A percentile compares a stretch with the other conserved stretches of the same genome.
Evolutionary conservation across 345 rosid species (phyloP).

Genomic region (Euphorbia pulcherrima): DNA sequence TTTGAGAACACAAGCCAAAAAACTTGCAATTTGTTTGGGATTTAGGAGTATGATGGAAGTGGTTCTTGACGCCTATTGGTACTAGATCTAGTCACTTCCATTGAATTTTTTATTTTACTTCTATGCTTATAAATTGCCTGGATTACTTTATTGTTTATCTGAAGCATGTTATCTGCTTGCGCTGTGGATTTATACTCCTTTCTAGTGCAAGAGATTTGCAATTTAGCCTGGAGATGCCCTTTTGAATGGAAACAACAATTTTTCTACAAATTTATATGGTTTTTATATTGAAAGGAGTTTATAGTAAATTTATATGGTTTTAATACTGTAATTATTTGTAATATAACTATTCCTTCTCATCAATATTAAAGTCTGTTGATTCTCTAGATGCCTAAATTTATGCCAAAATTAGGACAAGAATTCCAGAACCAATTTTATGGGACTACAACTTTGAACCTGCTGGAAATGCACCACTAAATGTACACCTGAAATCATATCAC

Average conservation of each 20-base stretch:
- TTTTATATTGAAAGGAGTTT: too few relatives aligned
- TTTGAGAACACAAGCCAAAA: background rate
- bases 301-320: constrained; percentile 9
- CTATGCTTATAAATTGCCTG: too few relatives aligned
- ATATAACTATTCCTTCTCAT: background rate
- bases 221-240: background rate
- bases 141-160: background rate
- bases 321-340: background rate
- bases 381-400: constrained; percentile 67
- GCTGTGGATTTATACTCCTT: background rate
- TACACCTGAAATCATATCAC: background rate
- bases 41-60: background rate
- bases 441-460: constrained; percentile 85
- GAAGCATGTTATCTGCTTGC: background rate
- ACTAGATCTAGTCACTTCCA: background rate
- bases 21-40: background rate
- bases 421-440: constrained; percentile 73
- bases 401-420: constrained; percentile 82
- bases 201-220: background rate
- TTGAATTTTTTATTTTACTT: too few relatives aligned
- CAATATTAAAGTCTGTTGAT: constrained; percentile 57
- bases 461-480: constrained; percentile 60
- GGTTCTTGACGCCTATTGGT: background rate
- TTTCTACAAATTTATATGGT: background rate
- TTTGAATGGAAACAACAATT: background rate